Evolutionary conservation across 2,329 filamentous ascomycete species (phyloP).

Genomic region (Calonectria pseudoreteaudii): DNA sequence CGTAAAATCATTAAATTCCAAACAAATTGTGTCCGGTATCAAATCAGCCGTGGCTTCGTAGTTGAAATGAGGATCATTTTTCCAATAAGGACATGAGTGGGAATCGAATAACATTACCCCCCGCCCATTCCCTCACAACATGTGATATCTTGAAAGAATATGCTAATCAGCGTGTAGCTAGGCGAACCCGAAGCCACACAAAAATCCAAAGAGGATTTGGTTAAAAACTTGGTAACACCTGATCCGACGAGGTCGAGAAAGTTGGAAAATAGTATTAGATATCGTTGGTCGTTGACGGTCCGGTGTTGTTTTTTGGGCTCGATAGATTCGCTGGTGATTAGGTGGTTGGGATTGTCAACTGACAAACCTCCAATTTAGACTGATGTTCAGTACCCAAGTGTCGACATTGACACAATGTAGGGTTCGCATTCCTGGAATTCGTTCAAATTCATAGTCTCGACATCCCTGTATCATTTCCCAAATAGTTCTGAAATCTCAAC

Average conservation of each 20-base stretch:
- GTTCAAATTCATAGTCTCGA: background rate
- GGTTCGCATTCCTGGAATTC: background rate
- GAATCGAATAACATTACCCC: background rate
- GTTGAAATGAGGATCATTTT: background rate
- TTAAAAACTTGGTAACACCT: background rate
- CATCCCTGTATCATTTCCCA: background rate
- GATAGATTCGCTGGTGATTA: background rate
- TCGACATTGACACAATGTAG: background rate
- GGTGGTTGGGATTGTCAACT: background rate
- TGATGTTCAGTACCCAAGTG: background rate
- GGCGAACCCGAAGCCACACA: background rate
- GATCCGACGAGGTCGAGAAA: background rate
- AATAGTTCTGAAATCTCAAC: background rate
- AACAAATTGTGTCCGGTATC: background rate
- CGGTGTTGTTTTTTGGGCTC: background rate
- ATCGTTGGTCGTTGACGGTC: background rate
- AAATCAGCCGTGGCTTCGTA: background rate
- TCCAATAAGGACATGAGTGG: background rate
- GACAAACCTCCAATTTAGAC: background rate
- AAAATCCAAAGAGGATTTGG: background rate
- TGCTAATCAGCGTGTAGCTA: background rate
- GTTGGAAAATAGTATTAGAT: background rate
- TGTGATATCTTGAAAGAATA: background rate
- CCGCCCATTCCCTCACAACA: background rate
- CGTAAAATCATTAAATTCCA: constrained; percentile 2